phyloP scores from a whole-genome alignment of 176 grass and related monocot species.

The Ensete glaucum region DNA sequence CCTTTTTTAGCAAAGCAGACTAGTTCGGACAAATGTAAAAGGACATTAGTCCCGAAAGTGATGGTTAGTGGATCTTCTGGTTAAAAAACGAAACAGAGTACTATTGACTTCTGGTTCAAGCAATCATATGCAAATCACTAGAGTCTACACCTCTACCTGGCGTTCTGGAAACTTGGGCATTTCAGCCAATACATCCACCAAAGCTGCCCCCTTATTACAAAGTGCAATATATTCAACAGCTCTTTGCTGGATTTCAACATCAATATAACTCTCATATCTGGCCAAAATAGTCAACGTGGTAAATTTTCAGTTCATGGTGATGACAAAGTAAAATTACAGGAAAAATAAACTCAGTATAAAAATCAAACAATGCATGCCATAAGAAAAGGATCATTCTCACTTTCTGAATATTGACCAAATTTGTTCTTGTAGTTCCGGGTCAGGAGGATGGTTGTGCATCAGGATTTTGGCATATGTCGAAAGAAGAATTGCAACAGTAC shows the following conservation, averaged over 20 bases:
- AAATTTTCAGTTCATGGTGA: neutral
- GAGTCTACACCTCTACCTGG: conserved; percentile 34
- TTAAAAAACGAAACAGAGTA: neutral
- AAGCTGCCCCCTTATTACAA: conserved; percentile 70
- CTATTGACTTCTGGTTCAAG: neutral
- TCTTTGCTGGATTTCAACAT: conserved; percentile 97
- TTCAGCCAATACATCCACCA: conserved; percentile 81
- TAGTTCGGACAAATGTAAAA: conserved; percentile 41
- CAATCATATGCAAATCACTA: neutral
- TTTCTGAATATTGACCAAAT: conserved; percentile 83
- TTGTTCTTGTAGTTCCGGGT: conserved; percentile 89
- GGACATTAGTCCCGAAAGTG: neutral
- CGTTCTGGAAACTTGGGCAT: conserved; percentile 97
- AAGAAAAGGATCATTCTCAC: conserved; percentile 29
- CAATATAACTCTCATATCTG: conserved; percentile 98
- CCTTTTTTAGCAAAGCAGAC: conserved; percentile 94
- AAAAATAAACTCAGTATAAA: conserved; percentile 11
- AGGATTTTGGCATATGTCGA: conserved; percentile 94
- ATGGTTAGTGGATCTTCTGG: neutral
- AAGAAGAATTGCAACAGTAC: conserved; percentile 90
- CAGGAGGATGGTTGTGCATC: conserved; percentile 80
- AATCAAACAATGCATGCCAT: neutral
- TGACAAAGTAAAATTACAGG: conserved; percentile 1
- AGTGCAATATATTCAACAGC: conserved; percentile 90
- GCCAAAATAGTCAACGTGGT: neutral